These are phyloP conservation scores for Septoria petroselini DNA, from an alignment of 2,329 filamentous ascomycete genomes.

Conservation along the genomic window DNA sequence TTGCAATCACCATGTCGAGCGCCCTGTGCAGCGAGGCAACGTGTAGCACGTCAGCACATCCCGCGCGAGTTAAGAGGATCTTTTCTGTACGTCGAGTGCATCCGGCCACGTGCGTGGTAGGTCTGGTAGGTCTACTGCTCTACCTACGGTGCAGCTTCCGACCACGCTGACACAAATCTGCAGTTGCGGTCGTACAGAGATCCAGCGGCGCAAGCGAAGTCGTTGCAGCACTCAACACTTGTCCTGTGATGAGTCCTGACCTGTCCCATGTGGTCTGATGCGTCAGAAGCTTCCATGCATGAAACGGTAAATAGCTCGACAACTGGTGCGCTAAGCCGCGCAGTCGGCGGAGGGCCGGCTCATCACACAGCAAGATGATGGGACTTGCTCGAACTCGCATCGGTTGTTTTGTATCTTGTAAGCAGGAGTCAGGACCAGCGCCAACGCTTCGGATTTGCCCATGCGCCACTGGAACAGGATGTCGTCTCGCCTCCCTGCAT, in stretches of 20 bases:
- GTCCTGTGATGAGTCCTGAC: no score
- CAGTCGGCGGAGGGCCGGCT: conserved; percentile 6
- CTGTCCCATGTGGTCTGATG: conserved; percentile 1
- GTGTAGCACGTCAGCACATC: conserved; percentile 9
- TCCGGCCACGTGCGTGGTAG: neutral
- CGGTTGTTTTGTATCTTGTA: conserved; percentile 1
- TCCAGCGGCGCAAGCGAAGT: conserved; percentile 3
- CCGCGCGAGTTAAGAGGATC: no score
- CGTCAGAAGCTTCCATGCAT: conserved; percentile 18
- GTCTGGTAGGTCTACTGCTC: neutral
- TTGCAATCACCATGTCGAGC: neutral
- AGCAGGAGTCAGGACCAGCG: neutral
- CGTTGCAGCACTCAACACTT: neutral
- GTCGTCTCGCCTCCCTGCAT: conserved; percentile 13
- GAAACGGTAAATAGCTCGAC: conserved; percentile 6
- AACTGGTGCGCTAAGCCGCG: conserved; percentile 2
- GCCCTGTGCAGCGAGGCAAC: conserved; percentile 5
- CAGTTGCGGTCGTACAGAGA: neutral
- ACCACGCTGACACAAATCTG: no score
- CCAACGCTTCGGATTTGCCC: conserved; percentile 1
- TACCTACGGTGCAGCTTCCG: neutral
- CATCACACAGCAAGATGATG: conserved; percentile 3
- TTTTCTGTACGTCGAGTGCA: neutral
- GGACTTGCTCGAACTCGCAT: neutral
- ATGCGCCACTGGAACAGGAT: conserved; percentile 1